phyloP scores from a whole-genome alignment of 768 basidiomycete genomes.

The Rhodotorula graminis region DNA sequence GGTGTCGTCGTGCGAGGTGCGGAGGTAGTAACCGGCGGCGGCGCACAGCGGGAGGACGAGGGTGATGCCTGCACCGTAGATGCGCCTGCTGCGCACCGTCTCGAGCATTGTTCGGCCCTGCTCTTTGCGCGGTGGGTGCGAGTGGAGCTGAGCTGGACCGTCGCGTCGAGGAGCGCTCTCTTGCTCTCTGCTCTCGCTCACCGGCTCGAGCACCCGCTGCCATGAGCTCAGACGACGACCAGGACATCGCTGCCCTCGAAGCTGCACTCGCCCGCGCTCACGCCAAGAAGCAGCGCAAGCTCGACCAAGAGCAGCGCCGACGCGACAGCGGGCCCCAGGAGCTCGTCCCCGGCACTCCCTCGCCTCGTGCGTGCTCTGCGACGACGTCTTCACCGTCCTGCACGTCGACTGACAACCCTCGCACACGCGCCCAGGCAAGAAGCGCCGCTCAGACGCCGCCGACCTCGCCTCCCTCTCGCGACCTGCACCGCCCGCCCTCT shows the following conservation, averaged over 20 bases:
- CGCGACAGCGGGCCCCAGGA: background rate
- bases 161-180: background rate
- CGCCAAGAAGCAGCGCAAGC: background rate
- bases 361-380: slow-evolving; percentile 3
- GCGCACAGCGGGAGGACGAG: slow-evolving; percentile 29
- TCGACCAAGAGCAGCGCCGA: background rate
- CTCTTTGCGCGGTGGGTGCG: no score
- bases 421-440: slow-evolving; percentile 17
- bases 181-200: background rate
- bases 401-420: no score
- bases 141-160: no score
- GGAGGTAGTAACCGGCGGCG: slow-evolving; percentile 29
- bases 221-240: slow-evolving; percentile 1
- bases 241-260: background rate
- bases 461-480: background rate
- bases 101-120: slow-evolving; percentile 23
- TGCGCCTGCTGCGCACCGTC: slow-evolving; percentile 12
- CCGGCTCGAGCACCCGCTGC: no score
- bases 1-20: background rate
- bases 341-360: slow-evolving; percentile 24
- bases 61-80: slow-evolving; percentile 23
- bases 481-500: background rate
- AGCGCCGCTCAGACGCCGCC: slow-evolving; percentile 12
- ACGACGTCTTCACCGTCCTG: no score
- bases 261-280: background rate